Evolutionary conservation across 306 rosid genomes (phyloP).

Genomic region (Castanea mollissima): DNA sequence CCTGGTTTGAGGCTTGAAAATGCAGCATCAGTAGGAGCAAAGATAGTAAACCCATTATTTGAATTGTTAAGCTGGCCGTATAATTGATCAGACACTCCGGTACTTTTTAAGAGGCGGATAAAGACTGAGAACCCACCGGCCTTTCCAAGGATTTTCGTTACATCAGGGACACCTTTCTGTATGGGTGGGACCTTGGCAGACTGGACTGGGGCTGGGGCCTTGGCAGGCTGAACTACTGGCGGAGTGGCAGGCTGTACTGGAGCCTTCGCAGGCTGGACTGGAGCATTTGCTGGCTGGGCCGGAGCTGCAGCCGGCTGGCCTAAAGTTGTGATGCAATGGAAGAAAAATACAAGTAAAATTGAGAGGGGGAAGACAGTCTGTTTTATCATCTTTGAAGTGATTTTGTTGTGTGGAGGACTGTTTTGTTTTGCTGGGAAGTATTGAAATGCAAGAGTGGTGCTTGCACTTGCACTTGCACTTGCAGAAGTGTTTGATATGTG

Average conservation of each 20-base stretch:
- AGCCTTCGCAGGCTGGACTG: not conserved
- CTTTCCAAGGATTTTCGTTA: constrained; percentile 33
- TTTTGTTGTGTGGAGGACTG: not conserved
- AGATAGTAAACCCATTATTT: constrained; percentile 24
- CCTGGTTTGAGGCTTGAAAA: constrained; percentile 38
- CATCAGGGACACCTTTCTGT: constrained; percentile 15
- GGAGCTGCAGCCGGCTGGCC: not conserved
- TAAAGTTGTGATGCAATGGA: not conserved
- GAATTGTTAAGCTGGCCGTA: constrained; percentile 36
- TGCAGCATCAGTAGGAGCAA: constrained; percentile 36
- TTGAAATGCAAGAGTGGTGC: not conserved
- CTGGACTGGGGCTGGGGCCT: not conserved
- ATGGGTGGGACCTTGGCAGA: not conserved
- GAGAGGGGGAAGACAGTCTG: constrained; percentile 16
- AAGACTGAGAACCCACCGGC: constrained; percentile 29
- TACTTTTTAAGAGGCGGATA: constrained; percentile 35
- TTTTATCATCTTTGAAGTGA: constrained; percentile 11
- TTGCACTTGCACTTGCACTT: constrained; percentile 7
- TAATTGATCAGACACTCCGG: constrained; percentile 25
- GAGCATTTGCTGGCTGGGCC: not conserved
- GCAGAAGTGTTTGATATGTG: constrained; percentile 23
- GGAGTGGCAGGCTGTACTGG: not conserved
- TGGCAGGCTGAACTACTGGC: not conserved
- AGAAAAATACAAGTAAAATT: not conserved
- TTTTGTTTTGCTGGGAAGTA: not conserved